These are phyloP conservation scores for Annona cherimola DNA, from an alignment of 164 flowering plant genomes.

Conservation along the genomic window DNA sequence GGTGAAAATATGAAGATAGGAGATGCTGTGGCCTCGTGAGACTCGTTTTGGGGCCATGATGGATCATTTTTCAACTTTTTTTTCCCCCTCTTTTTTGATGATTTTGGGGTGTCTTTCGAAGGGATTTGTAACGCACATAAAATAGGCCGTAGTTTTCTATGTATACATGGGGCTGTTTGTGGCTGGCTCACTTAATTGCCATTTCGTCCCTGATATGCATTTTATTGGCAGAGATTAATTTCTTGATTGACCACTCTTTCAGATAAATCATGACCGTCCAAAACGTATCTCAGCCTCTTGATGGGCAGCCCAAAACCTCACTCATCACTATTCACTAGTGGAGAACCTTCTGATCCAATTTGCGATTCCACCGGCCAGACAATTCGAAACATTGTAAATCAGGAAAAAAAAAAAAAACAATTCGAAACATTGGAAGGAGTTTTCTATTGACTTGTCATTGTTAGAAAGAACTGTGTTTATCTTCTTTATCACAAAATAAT, in stretches of 20 bases:
- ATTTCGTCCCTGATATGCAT: too few relatives aligned
- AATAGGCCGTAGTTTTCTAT: not conserved
- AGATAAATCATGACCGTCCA: not conserved
- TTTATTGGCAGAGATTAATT: not conserved
- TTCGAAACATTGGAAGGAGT: too few relatives aligned
- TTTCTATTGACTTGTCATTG: too few relatives aligned
- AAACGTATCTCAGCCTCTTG: not conserved
- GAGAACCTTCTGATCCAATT: too few relatives aligned
- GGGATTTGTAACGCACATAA: not conserved
- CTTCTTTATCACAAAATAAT: too few relatives aligned
- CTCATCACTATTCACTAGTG: too few relatives aligned
- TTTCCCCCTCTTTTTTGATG: not conserved
- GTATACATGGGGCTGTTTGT: not conserved
- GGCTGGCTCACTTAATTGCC: not conserved
- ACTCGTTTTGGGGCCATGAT: conserved; percentile 1
- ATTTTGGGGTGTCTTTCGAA: not conserved
- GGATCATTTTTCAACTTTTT: not conserved
- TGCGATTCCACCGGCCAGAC: too few relatives aligned
- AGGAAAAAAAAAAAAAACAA: too few relatives aligned
- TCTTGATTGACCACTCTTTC: not conserved
- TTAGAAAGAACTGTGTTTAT: too few relatives aligned
- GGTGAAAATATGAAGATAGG: not conserved
- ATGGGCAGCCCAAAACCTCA: not conserved
- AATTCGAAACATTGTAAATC: too few relatives aligned
- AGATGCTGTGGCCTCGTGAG: conserved; percentile 1